A percentile compares a stretch with the other conserved stretches of the same genome.
Evolutionary conservation across 352 stramenopile genomes (phyloP).

Genomic region (Phytophthora pini): DNA sequence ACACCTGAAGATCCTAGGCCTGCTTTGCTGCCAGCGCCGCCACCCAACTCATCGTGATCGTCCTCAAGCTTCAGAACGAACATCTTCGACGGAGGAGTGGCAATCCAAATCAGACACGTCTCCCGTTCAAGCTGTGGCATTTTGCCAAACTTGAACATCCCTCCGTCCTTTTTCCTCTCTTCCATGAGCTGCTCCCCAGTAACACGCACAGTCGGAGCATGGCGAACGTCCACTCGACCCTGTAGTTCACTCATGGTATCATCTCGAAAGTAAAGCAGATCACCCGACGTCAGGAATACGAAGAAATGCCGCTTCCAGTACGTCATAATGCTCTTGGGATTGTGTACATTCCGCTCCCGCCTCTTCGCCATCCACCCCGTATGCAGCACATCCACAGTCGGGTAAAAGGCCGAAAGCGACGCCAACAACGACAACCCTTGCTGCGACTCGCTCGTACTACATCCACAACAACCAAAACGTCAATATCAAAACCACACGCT

Average conservation of each 20-base stretch:
- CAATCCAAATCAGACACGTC: slow-evolving; percentile 82
- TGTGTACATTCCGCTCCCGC: slow-evolving; percentile 74
- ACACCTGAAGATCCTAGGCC: slow-evolving; percentile 33
- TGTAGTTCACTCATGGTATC: slow-evolving; percentile 75
- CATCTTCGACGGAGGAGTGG: slow-evolving; percentile 84
- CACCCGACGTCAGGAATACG: slow-evolving; percentile 73
- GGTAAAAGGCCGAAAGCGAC: slow-evolving; percentile 80
- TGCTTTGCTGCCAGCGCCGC: slow-evolving; percentile 25
- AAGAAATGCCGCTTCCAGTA: slow-evolving; percentile 89
- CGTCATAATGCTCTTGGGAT: slow-evolving; percentile 80
- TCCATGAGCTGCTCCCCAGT: slow-evolving; percentile 78
- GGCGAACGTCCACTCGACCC: slow-evolving; percentile 77
- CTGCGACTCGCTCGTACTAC: slow-evolving; percentile 72
- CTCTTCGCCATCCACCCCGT: slow-evolving; percentile 79
- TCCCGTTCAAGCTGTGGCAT: slow-evolving; percentile 61
- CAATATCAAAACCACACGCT: background rate
- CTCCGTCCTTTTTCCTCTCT: slow-evolving; percentile 75
- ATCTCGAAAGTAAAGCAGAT: slow-evolving; percentile 83
- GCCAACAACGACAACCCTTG: slow-evolving; percentile 80
- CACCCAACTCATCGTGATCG: slow-evolving; percentile 49
- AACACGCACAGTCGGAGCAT: slow-evolving; percentile 80
- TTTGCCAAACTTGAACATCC: slow-evolving; percentile 79
- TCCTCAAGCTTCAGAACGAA: slow-evolving; percentile 84
- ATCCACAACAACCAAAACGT: background rate
- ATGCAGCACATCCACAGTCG: slow-evolving; percentile 73